These are phyloP conservation scores for Pseudogymnoascus sp. DNA, from an alignment of 2,329 filamentous ascomycete genomes.

Conservation along the genomic window DNA sequence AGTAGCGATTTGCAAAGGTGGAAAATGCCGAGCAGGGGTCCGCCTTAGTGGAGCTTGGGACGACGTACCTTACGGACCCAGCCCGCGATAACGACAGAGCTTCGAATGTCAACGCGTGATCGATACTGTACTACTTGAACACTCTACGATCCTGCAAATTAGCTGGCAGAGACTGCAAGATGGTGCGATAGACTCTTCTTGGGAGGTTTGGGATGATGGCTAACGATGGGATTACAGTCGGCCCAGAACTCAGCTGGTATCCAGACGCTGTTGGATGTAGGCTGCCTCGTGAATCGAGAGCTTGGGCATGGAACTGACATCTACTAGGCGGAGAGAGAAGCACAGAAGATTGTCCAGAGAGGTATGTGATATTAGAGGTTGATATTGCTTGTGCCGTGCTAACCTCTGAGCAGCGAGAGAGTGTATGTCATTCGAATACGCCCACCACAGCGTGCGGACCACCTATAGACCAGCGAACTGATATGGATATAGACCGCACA, in stretches of 20 bases:
- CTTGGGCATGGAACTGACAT: constrained; percentile 30
- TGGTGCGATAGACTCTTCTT: not conserved
- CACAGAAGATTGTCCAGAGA: constrained; percentile 98
- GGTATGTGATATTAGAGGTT: constrained; percentile 44
- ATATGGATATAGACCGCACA: constrained; percentile 61
- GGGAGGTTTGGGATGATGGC: not conserved
- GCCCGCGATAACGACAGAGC: constrained; percentile 7
- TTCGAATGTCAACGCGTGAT: constrained; percentile 13
- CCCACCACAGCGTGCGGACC: not conserved
- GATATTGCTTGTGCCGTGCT: constrained; percentile 19
- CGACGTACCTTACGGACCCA: constrained; percentile 13
- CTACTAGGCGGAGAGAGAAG: constrained; percentile 84
- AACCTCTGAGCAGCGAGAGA: constrained; percentile 60
- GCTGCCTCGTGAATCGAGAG: constrained; percentile 29
- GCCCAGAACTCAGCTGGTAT: constrained; percentile 98
- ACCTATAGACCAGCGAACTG: not conserved
- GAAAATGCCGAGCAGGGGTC: constrained; percentile 23
- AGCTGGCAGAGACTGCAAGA: constrained; percentile 1
- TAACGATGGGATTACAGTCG: constrained; percentile 50
- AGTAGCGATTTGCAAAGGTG: constrained; percentile 12
- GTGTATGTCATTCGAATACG: constrained; percentile 52
- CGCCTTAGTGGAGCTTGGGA: constrained; percentile 19
- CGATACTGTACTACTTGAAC: constrained; percentile 18
- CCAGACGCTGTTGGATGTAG: constrained; percentile 95
- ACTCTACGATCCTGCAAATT: constrained; percentile 14